These are phyloP conservation scores for Hanseniaspora guilliermondii DNA, from an alignment of 805 yeast species.

Conservation along the genomic window DNA sequence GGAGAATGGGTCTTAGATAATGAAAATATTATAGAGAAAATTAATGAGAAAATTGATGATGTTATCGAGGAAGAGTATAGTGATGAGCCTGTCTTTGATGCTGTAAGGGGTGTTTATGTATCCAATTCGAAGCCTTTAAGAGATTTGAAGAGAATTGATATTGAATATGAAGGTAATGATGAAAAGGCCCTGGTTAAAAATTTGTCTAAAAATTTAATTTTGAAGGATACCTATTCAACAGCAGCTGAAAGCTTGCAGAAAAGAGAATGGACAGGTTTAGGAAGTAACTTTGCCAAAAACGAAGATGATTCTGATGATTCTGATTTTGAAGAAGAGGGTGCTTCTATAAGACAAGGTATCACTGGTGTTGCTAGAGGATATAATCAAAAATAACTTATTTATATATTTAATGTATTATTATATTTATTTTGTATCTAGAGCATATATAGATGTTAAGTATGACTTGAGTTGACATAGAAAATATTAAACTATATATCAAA, in stretches of 20 bases:
- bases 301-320: slow-evolving; percentile 30
- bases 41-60: slow-evolving; percentile 26
- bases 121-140: slow-evolving; percentile 67
- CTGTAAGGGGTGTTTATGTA: slow-evolving; percentile 70
- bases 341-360: slow-evolving; percentile 68
- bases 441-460: not conserved
- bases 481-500: slow-evolving; percentile 20
- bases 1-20: slow-evolving; percentile 89
- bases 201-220: slow-evolving; percentile 46
- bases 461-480: not conserved
- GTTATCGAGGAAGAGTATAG: slow-evolving; percentile 17
- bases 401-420: not conserved
- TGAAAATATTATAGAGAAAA: slow-evolving; percentile 36
- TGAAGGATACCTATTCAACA: slow-evolving; percentile 74
- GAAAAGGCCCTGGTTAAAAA: slow-evolving; percentile 40
- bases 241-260: slow-evolving; percentile 66
- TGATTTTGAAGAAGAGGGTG: slow-evolving; percentile 46
- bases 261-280: slow-evolving; percentile 80
- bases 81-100: slow-evolving; percentile 68
- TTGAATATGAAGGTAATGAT: slow-evolving; percentile 33
- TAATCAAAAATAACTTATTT: slow-evolving; percentile 3
- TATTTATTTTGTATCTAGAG: not conserved
- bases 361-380: slow-evolving; percentile 88
- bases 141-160: slow-evolving; percentile 48
- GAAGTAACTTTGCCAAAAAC: slow-evolving; percentile 52